These are phyloP conservation scores for Fragaria iinumae DNA, from an alignment of 306 rosid genomes.

Conservation along the genomic window DNA sequence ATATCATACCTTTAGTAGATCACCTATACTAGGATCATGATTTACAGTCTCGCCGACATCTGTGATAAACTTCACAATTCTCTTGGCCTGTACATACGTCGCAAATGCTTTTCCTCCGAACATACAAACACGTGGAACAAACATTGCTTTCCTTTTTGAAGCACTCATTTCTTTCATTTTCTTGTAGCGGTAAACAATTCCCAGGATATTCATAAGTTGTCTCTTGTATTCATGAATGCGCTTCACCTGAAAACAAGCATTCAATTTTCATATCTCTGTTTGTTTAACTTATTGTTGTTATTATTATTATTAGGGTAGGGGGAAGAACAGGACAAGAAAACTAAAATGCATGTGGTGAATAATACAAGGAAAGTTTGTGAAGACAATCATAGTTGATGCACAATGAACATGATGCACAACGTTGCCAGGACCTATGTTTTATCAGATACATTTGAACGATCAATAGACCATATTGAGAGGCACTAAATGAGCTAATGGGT, in stretches of 20 bases:
- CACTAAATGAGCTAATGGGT: slow-evolving; percentile 3
- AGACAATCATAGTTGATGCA: not conserved
- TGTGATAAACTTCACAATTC: slow-evolving; percentile 93
- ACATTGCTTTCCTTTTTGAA: slow-evolving; percentile 55
- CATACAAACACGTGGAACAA: slow-evolving; percentile 94
- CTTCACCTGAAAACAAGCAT: slow-evolving; percentile 66
- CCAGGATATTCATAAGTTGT: slow-evolving; percentile 79
- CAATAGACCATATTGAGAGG: slow-evolving; percentile 1
- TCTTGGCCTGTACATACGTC: slow-evolving; percentile 93
- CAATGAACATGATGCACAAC: not conserved
- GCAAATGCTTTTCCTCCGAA: slow-evolving; percentile 98
- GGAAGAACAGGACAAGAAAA: not conserved
- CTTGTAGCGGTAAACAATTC: slow-evolving; percentile 96
- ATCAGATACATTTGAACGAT: not conserved
- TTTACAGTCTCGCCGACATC: slow-evolving; percentile 86
- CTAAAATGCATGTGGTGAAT: not conserved
- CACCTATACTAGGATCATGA: slow-evolving; percentile 93
- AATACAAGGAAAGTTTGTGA: not conserved
- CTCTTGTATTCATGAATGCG: slow-evolving; percentile 98
- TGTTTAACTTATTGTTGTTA: not conserved
- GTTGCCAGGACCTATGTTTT: slow-evolving; percentile 1
- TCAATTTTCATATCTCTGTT: slow-evolving; percentile 12
- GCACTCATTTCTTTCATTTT: slow-evolving; percentile 93
- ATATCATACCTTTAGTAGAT: slow-evolving; percentile 75
- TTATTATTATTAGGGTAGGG: not conserved